phyloP scores from a whole-genome alignment of 805 yeast genomes.

The Spathaspora sp. region DNA sequence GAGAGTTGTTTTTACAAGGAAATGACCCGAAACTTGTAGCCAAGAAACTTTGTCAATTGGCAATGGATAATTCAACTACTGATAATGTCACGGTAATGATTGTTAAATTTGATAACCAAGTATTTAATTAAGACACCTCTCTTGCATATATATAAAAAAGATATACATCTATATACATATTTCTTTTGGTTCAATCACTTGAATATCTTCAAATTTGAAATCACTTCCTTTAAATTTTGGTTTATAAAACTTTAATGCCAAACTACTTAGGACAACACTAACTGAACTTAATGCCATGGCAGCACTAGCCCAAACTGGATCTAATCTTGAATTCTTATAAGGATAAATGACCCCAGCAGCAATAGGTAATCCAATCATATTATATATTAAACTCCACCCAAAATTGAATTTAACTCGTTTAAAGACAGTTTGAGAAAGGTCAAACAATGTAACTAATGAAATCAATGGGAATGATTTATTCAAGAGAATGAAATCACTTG shows the following conservation, averaged over 20 bases:
- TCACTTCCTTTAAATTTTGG: constrained; percentile 28
- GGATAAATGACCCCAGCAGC: constrained; percentile 70
- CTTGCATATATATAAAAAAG: not conserved
- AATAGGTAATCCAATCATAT: constrained; percentile 55
- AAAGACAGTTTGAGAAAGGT: constrained; percentile 48
- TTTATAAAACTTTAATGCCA: constrained; percentile 45
- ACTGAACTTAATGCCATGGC: constrained; percentile 62
- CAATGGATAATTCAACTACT: constrained; percentile 74
- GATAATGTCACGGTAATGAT: constrained; percentile 96
- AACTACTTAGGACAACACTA: constrained; percentile 55
- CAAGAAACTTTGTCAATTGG: constrained; percentile 60
- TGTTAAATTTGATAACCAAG: constrained; percentile 49
- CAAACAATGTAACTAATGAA: constrained; percentile 52
- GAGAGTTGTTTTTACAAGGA: constrained; percentile 37
- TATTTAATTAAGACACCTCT: constrained; percentile 23
- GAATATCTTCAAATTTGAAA: constrained; percentile 5
- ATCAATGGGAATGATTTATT: constrained; percentile 48
- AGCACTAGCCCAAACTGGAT: constrained; percentile 66
- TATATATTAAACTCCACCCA: constrained; percentile 57
- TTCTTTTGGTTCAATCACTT: constrained; percentile 10
- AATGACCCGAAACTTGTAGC: constrained; percentile 64
- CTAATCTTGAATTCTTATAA: constrained; percentile 46
- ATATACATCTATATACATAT: not conserved
- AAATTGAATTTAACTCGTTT: constrained; percentile 54
- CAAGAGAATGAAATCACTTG: constrained; percentile 70